Percentiles rank a stretch among this genome's conserved stretches.
phyloP scores from a whole-genome alignment of 2,329 filamentous ascomycete species.

The Pyrenophora graminea region DNA sequence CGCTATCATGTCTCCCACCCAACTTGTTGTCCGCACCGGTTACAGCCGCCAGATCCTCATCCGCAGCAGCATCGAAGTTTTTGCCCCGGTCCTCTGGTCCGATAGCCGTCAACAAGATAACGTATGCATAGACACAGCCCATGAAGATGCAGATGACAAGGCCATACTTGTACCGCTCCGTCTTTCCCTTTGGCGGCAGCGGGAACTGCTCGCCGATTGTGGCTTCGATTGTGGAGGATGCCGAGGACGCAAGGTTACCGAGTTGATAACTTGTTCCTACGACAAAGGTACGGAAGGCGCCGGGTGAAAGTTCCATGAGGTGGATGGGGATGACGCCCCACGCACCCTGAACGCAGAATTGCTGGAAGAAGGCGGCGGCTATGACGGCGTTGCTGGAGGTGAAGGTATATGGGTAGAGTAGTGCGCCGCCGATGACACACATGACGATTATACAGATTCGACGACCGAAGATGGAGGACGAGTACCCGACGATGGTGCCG shows the following conservation, averaged over 20 bases:
- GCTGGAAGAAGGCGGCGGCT: constrained; percentile 80
- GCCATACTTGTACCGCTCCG: constrained; percentile 62
- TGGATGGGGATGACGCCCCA: constrained; percentile 64
- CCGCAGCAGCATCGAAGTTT: constrained; percentile 38
- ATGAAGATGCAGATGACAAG: constrained; percentile 91
- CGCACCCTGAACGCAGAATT: constrained; percentile 53
- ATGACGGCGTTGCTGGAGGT: constrained; percentile 66
- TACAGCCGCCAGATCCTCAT: constrained; percentile 41
- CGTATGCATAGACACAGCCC: constrained; percentile 74
- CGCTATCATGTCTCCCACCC: constrained; percentile 10
- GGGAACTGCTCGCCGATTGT: constrained; percentile 76
- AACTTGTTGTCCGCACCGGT: constrained; percentile 19
- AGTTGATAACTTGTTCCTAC: constrained; percentile 77
- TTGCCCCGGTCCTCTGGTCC: constrained; percentile 58
- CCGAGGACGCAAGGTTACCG: constrained; percentile 72
- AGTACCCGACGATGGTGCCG: constrained; percentile 53
- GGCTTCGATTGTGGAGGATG: constrained; percentile 75
- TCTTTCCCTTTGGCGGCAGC: constrained; percentile 57
- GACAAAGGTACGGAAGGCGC: constrained; percentile 73
- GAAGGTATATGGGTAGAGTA: constrained; percentile 85
- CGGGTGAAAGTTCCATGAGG: constrained; percentile 75
- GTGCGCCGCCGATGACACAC: constrained; percentile 68
- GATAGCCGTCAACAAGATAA: constrained; percentile 65
- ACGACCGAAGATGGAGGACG: constrained; percentile 52
- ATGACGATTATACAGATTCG: constrained; percentile 54